Evolutionary conservation across 2,329 filamentous ascomycete species (phyloP).

Genomic region (Penicillium sp.): DNA sequence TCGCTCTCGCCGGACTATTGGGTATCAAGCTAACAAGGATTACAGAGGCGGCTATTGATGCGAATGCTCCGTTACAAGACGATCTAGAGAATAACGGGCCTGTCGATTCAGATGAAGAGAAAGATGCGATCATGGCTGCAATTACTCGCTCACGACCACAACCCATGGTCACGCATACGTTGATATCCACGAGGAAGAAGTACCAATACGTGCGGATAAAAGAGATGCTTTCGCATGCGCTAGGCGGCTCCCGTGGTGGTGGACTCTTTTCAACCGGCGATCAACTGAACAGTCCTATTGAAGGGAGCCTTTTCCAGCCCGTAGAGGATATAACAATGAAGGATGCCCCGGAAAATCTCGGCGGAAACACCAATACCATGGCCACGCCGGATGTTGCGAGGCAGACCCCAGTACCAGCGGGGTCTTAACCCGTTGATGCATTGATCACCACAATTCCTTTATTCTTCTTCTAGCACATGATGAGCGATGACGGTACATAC

Average conservation of each 20-base stretch:
- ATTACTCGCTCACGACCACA: slow-evolving; percentile 76
- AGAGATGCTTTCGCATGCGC: slow-evolving; percentile 64
- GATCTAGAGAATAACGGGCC: slow-evolving; percentile 80
- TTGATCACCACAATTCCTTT: not conserved
- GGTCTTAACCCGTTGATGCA: slow-evolving; percentile 3
- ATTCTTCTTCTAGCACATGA: slow-evolving; percentile 3
- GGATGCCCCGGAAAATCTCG: slow-evolving; percentile 27
- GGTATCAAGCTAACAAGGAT: slow-evolving; percentile 12
- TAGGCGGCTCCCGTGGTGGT: slow-evolving; percentile 55
- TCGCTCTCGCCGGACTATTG: not conserved
- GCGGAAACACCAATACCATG: slow-evolving; percentile 2
- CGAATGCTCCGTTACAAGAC: slow-evolving; percentile 87
- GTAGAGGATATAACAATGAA: slow-evolving; percentile 32
- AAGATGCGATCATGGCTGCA: slow-evolving; percentile 82
- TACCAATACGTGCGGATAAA: slow-evolving; percentile 68
- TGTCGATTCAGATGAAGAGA: slow-evolving; percentile 94
- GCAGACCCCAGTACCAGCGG: slow-evolving; percentile 28
- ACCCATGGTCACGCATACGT: slow-evolving; percentile 71
- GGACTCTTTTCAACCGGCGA: slow-evolving; percentile 51
- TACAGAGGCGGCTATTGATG: slow-evolving; percentile 88
- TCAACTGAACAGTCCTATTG: slow-evolving; percentile 30
- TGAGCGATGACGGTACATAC: slow-evolving; percentile 11
- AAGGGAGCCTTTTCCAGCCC: slow-evolving; percentile 41
- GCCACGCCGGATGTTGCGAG: slow-evolving; percentile 27
- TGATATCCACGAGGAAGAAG: slow-evolving; percentile 56